Evolutionary conservation across 176 grass and related monocot species (phyloP).

Genomic region (Otatea glauca): DNA sequence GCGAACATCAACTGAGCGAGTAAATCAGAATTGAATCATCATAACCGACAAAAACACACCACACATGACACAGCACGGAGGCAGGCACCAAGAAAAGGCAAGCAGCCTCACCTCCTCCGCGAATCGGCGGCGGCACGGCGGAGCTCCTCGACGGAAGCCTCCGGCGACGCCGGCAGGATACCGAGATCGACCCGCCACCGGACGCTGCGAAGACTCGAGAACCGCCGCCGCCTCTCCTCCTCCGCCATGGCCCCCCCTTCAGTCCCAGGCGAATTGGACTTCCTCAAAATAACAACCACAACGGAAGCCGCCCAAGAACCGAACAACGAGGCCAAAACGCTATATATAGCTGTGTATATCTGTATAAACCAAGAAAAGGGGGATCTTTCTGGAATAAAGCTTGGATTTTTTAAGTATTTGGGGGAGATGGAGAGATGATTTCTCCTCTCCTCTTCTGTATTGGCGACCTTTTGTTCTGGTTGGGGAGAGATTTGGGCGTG

Average conservation of each 20-base stretch:
- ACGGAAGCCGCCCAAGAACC: slow-evolving; percentile 36
- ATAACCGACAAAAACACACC: slow-evolving; percentile 27
- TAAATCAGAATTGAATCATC: slow-evolving; percentile 10
- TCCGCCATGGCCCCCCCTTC: slow-evolving; percentile 50
- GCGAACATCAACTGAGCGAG: background rate
- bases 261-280: slow-evolving; percentile 44
- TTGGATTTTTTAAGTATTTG: slow-evolving; percentile 42
- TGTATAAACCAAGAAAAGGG: slow-evolving; percentile 49
- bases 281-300: slow-evolving; percentile 36
- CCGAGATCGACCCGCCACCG: slow-evolving; percentile 94
- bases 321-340: slow-evolving; percentile 29
- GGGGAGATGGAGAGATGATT: slow-evolving; percentile 33
- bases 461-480: background rate
- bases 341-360: slow-evolving; percentile 47
- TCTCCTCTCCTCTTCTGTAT: slow-evolving; percentile 33
- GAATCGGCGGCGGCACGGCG: slow-evolving; percentile 84
- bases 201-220: slow-evolving; percentile 70
- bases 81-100: background rate
- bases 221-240: slow-evolving; percentile 51
- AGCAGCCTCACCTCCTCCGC: slow-evolving; percentile 65
- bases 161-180: slow-evolving; percentile 70
- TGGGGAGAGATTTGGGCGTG: slow-evolving; percentile 39
- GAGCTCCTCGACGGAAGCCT: slow-evolving; percentile 72
- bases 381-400: slow-evolving; percentile 48
- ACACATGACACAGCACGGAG: background rate